Evolutionary conservation across 768 basidiomycete genomes (phyloP), one percentile per base, ranked within the genome.

Genomic region (Tulasnella calospora): DNA sequence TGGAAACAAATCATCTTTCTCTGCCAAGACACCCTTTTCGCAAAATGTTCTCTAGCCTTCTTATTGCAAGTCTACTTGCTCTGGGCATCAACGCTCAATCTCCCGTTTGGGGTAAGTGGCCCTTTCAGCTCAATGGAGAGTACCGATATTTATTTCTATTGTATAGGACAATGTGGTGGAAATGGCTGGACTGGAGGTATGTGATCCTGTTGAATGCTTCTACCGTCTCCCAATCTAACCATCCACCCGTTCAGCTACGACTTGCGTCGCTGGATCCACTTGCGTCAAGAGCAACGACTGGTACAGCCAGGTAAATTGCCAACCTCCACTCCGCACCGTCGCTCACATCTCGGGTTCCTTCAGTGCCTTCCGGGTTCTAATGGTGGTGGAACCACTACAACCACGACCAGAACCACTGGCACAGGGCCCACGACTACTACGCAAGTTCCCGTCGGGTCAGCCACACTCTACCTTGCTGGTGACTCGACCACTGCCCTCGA

Each of bases 201-300:
- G 61, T 67, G 33, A 17, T 67, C 23, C 61, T 33, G 61, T 4
- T 33, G 15, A 30, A 15, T 6, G n/a, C 61, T 10, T 67, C 23
- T n/a, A 10, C 7, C 0, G 61, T 67, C 30, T 33, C 10, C 30
- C 5, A 13, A 27, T 30, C 61, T 67, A 67, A 67, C 30, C 13
- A 17, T 33, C 6, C 0, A 15, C 5, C 27, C 9, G 9, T 35
- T 33, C 33, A 67, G 61, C 61, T 5, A 78, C 77, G 7, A 76
- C 74, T 17, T 78, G 77, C 55, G 77, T 46, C 15, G 44, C 73
- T 36, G 40, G 40, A 36, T 77, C 36, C 33, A 78, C 71, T 27
- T 78, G 77, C 77, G 40, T 41, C 38, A 38, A 40, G 27, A 44
- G 30, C 40, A 78, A 74, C 27, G 40, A 55, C 15, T 78, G 44